Base-by-base conservation (phyloP, 805 yeast species). In the Komagataella pastoris region DNA sequence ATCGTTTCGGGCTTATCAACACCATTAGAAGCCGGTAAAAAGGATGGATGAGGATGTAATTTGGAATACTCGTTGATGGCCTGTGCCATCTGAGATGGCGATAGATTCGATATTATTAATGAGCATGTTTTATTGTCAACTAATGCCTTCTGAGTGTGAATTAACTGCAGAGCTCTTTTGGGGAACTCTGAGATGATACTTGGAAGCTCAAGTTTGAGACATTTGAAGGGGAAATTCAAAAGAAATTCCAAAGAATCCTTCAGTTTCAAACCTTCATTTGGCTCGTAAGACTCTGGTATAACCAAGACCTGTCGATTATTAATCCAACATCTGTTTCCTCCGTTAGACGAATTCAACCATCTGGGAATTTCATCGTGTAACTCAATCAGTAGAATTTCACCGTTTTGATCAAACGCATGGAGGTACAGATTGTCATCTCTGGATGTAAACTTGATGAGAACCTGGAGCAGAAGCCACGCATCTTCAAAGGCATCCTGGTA, bases 371-470 rank as follows among this genome's bases (percentile, higher is more conserved):
- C 52, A 3, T 78, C 75, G 44, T 73, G 67, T 1, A 75, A 70
- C 54, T 78, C 82, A 7, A 76, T 69, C 47, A 82, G 59, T 7
- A 81, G 50, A 48, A 76, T 73, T 53, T 83, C 88, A 6, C 81
- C 79, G 48, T 77, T 83, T 1, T 73, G 70, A 57, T 81, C 87
- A 53, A 68, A 65, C 2, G 69, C 54, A 45, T 72, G 76, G 3
- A 78, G 67, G 57, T 66, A 76, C 2, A 77, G 50, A 52, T 70
- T 73, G 8, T 53, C 47, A 47, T 58, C 54, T 24, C 62, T 51
- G 3, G 59, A 54, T 2, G 64, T 55, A 50, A 76, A 65, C 3
- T 67, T 61, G 53, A 62, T 65, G 5, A 80, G 57, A 0, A 79
- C 49, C 5, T 66, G 60, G 1, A 73, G 60, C 3, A 79, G 54